Conservation (phyloP, 169 alveolate species). For the Eimeria tenella region DNA sequence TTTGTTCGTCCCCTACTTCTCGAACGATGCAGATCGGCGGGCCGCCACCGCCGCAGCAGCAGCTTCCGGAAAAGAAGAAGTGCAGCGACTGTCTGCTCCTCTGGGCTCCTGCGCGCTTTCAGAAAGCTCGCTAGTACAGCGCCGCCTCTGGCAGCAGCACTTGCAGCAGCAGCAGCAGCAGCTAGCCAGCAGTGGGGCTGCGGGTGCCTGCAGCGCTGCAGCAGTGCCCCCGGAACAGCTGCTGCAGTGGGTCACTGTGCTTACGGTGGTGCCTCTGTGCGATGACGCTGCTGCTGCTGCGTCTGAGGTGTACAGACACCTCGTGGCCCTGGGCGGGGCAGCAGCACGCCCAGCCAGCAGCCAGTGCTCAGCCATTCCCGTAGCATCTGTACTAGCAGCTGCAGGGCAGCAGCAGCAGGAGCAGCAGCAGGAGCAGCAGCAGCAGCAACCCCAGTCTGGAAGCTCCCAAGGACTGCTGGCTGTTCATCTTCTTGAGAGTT, state of each 20-base stretch:
- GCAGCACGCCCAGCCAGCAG: background rate
- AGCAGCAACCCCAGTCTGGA: constrained; percentile 36
- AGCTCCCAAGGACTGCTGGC: constrained; percentile 23
- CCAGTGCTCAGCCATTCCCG: constrained; percentile 23
- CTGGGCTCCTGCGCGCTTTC: constrained; percentile 30
- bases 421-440: too few relatives aligned
- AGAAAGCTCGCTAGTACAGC: background rate
- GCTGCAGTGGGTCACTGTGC: constrained; percentile 30
- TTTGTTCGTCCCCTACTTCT: background rate
- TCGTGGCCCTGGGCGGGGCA: constrained; percentile 22
- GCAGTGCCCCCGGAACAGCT: constrained; percentile 32
- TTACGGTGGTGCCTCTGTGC: constrained; percentile 45
- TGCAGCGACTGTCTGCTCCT: background rate
- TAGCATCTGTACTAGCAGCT: constrained; percentile 27
- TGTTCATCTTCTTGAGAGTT: background rate
- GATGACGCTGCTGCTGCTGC: constrained; percentile 35
- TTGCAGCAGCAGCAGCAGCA: background rate
- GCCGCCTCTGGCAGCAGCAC: constrained; percentile 7
- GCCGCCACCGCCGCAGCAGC: background rate
- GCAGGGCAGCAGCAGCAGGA: constrained; percentile 24
- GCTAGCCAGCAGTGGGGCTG: background rate
- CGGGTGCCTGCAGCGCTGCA: background rate
- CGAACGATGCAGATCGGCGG: too few relatives aligned
- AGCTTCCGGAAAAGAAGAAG: background rate
- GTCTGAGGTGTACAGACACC: constrained; percentile 32